Base-by-base conservation (phyloP, 2,329 filamentous ascomycete species). In the Fusarium nodosum region DNA sequence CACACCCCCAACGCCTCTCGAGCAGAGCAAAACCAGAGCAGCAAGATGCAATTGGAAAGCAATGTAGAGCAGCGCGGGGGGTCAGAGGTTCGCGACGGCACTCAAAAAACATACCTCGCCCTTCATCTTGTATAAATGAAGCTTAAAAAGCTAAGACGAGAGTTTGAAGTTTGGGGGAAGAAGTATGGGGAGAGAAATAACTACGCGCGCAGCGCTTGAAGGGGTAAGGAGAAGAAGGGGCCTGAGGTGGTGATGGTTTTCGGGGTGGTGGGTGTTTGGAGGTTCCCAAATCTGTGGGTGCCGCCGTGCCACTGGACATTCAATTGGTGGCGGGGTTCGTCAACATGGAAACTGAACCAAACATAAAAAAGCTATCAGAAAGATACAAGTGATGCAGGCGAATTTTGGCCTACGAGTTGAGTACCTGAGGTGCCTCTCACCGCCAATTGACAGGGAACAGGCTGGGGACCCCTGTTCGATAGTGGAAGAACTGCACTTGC, bases 61-160 rank as follows among this genome's bases (percentile, higher is more conserved):
- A 58, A 56, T 30, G 42, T 38, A 64, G 41, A 26, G 36, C 38
- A 58, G 33, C 45, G 33, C 20, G 34, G 42, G 38, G 26, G 30
- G 10, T 5, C 20, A 28, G 12, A 41, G 34, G 18, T 36, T 48
- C 56, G 38, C n/a, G 31, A 42, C 26, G 24, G 28, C 38, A 47
- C 15, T 18, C 56, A 18, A 38, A 38, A 80, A 41, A 80, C 85
- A 78, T 78, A 87, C 85, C 83, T 87, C 85, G 80, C 85, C 85
- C 83, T 86, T 87, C 85, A 87, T 87, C 76, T 69, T 85, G 79
- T 68, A 71, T 66, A 58, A 64, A 72, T 65, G 64, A 72, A 72
- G 66, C 59, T 66, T 64, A 56, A 42, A 52, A 71, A 69, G 66
- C 57, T 54, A 60, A 56, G 61, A 68, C 64, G 54, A 71, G 67